Evolutionary conservation across 805 yeast genomes (phyloP).

Genomic region (Nakazawaea wickerhamii): DNA sequence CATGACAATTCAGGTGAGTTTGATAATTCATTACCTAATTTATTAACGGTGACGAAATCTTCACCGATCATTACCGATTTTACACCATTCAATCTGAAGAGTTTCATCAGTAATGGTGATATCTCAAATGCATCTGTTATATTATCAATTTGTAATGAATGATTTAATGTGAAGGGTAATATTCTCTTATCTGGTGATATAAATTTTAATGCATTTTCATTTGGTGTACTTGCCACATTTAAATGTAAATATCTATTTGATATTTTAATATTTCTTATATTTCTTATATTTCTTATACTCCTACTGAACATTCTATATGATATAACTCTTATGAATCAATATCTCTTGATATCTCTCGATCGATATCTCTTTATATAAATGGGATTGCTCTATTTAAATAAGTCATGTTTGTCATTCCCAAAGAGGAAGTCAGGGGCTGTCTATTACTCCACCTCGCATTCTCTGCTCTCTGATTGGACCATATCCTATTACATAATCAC

Average conservation of each 20-base stretch:
- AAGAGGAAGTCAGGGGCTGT: conserved; percentile 5
- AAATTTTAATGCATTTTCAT: conserved; percentile 70
- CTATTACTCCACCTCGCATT: background rate
- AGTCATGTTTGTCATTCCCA: background rate
- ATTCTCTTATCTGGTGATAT: conserved; percentile 42
- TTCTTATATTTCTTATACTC: background rate
- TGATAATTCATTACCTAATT: conserved; percentile 31
- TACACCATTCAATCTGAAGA: conserved; percentile 61
- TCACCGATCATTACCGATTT: conserved; percentile 68
- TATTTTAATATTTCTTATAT: background rate
- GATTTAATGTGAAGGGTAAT: conserved; percentile 36
- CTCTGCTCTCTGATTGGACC: conserved; percentile 3
- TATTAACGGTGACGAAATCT: conserved; percentile 69
- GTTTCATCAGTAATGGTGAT: conserved; percentile 58
- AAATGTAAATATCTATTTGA: conserved; percentile 30
- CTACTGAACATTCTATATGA: background rate
- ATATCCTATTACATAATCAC: conserved; percentile 8
- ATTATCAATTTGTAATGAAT: conserved; percentile 48
- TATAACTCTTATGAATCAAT: background rate
- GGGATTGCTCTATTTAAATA: background rate
- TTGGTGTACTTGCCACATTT: conserved; percentile 51
- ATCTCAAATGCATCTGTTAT: conserved; percentile 47
- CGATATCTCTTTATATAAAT: background rate
- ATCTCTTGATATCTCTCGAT: background rate
- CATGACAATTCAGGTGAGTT: conserved; percentile 28